These are phyloP conservation scores for Ceratocystis alfenasii DNA, from an alignment of 2,329 filamentous ascomycete species.

Conservation along the genomic window DNA sequence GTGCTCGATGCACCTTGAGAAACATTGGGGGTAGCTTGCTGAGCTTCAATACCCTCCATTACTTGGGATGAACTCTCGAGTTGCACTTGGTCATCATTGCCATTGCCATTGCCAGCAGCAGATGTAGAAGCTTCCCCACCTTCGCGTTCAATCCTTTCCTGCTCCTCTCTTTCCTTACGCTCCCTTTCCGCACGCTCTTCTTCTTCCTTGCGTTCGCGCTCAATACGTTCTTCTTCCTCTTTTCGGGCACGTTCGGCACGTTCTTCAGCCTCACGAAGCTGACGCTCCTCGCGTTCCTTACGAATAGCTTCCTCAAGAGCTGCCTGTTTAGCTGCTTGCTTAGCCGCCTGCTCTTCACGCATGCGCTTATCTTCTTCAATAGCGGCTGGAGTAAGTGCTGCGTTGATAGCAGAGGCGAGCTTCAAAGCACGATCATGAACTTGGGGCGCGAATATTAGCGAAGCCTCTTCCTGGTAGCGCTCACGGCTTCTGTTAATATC, in stretches of 20 bases:
- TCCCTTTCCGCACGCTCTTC: conserved; percentile 52
- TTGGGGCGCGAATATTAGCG: conserved; percentile 61
- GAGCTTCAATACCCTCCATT: conserved; percentile 68
- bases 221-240: conserved; percentile 36
- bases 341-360: conserved; percentile 36
- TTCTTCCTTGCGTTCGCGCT: neutral
- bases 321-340: conserved; percentile 8
- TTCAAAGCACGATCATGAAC: conserved; percentile 54
- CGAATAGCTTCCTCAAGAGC: conserved; percentile 39
- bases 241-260: conserved; percentile 52
- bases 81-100: neutral
- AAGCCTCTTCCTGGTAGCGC: conserved; percentile 83
- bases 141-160: conserved; percentile 9
- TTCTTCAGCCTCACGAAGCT: conserved; percentile 57
- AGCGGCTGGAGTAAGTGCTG: conserved; percentile 67
- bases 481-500: conserved; percentile 55
- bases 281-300: conserved; percentile 55
- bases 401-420: conserved; percentile 54
- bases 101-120: neutral
- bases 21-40: conserved; percentile 29
- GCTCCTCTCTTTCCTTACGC: conserved; percentile 46
- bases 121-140: conserved; percentile 37
- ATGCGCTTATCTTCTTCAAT: conserved; percentile 58
- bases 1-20: conserved; percentile 26
- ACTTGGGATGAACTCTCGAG: conserved; percentile 24